Conservation (phyloP, 2,329 filamentous ascomycete species). For the Allantophomopsis lycopodina region DNA sequence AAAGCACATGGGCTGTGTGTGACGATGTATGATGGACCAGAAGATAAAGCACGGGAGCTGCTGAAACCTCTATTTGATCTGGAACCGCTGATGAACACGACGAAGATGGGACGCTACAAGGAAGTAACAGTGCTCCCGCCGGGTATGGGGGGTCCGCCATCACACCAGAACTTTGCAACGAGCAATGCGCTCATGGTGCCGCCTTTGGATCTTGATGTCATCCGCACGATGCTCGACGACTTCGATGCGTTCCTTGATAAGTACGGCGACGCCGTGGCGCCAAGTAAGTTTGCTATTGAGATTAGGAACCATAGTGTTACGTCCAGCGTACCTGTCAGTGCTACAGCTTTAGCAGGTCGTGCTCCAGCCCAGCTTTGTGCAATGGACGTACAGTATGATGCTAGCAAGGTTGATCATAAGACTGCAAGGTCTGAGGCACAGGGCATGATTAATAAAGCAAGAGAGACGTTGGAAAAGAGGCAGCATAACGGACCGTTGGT, state of each 20-base stretch:
- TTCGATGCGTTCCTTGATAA: constrained; percentile 2
- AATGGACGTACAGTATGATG: constrained; percentile 3
- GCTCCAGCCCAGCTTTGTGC: constrained; percentile 1
- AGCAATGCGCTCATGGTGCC: constrained; percentile 3
- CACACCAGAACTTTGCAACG: constrained; percentile 4
- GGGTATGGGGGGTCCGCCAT: constrained; percentile 1
- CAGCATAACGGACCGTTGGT: not conserved
- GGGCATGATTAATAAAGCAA: constrained; percentile 3
- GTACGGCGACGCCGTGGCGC: constrained; percentile 2
- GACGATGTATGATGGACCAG: not conserved
- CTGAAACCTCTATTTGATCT: not conserved
- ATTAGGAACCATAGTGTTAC: constrained; percentile 3
- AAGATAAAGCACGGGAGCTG: not conserved
- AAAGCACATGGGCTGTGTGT: not conserved
- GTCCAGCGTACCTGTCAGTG: constrained; percentile 1
- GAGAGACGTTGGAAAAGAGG: not conserved
- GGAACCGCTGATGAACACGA: not conserved
- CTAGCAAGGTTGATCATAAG: constrained; percentile 1
- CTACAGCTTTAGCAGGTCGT: constrained; percentile 3
- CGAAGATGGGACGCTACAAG: not conserved
- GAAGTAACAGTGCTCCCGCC: not conserved
- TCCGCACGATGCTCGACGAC: constrained; percentile 2
- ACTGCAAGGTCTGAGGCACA: constrained; percentile 3
- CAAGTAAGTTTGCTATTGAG: constrained; percentile 4
- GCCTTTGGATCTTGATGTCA: constrained; percentile 3